These are phyloP conservation scores for Rosa multiflora DNA, from an alignment of 306 rosid species.

Conservation along the genomic window DNA sequence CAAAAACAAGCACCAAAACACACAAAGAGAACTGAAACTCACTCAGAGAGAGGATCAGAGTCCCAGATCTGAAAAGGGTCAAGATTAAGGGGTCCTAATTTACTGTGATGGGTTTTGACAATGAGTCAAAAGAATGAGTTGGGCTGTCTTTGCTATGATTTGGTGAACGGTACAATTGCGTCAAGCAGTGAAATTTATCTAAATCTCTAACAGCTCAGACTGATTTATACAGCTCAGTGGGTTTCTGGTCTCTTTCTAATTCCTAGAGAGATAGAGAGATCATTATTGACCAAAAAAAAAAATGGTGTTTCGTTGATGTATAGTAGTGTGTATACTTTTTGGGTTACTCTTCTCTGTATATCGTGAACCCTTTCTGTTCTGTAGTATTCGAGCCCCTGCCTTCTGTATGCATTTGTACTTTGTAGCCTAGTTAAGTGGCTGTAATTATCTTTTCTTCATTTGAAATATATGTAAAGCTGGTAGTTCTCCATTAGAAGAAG, in stretches of 20 bases:
- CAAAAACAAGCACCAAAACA: not conserved
- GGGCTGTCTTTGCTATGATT: not conserved
- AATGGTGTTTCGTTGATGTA: not conserved
- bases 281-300: too few relatives aligned
- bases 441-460: not conserved
- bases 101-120: not conserved
- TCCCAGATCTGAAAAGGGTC: constrained; percentile 24
- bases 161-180: not conserved
- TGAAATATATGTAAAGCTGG: not conserved
- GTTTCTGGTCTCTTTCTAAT: not conserved
- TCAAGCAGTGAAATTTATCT: not conserved
- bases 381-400: not conserved
- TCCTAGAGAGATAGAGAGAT: not conserved
- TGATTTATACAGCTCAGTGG: not conserved
- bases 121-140: constrained; percentile 12
- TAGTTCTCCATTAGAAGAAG: not conserved
- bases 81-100: not conserved
- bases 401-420: not conserved
- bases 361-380: not conserved
- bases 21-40: constrained; percentile 8
- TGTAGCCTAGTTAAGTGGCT: not conserved
- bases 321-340: not conserved
- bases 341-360: not conserved
- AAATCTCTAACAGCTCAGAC: not conserved
- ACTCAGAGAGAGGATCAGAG: constrained; percentile 9